Percentiles rank a stretch among this genome's conserved stretches.
Conservation (phyloP, 2,329 filamentous ascomycete genomes). For the Alternaria sp. region DNA sequence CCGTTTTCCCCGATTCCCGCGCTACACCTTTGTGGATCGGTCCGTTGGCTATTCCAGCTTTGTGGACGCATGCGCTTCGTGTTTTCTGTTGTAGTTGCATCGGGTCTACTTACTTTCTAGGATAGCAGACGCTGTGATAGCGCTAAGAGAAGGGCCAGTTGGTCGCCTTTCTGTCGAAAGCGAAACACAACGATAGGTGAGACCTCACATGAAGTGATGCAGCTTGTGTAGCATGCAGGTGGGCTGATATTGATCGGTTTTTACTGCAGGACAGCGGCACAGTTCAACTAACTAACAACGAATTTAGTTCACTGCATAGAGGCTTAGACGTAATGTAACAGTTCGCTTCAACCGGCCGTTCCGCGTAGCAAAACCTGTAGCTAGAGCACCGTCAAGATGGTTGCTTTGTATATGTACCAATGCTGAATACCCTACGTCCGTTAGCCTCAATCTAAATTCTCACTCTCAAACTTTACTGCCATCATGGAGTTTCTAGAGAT, state of each 20-base stretch:
- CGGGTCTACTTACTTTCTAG: constrained; percentile 8
- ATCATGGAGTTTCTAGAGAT: constrained; percentile 15
- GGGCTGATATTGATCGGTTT: constrained; percentile 10
- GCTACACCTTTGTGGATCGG: constrained; percentile 4
- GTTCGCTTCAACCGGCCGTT: constrained; percentile 4
- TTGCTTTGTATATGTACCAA: constrained; percentile 15
- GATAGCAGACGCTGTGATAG: not conserved
- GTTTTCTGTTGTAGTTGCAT: constrained; percentile 3
- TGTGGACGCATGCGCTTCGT: constrained; percentile 1
- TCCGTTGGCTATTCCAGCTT: constrained; percentile 4
- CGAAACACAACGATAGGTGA: constrained; percentile 2
- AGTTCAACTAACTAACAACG: constrained; percentile 8
- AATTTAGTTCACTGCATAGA: constrained; percentile 2
- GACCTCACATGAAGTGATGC: constrained; percentile 2
- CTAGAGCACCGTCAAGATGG: not conserved
- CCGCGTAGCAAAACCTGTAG: constrained; percentile 4
- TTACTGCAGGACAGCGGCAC: constrained; percentile 20
- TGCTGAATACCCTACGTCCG: not conserved
- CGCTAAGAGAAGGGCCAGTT: constrained; percentile 1
- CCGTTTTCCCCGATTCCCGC: constrained; percentile 13
- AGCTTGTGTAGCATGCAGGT: constrained; percentile 8
- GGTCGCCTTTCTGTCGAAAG: not conserved
- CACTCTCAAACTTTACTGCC: not conserved
- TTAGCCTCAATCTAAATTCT: constrained; percentile 8
- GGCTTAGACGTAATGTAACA: not conserved